These are phyloP conservation scores for Neurospora cerealis DNA, from an alignment of 495 filamentous ascomycete species.

Conservation along the genomic window DNA sequence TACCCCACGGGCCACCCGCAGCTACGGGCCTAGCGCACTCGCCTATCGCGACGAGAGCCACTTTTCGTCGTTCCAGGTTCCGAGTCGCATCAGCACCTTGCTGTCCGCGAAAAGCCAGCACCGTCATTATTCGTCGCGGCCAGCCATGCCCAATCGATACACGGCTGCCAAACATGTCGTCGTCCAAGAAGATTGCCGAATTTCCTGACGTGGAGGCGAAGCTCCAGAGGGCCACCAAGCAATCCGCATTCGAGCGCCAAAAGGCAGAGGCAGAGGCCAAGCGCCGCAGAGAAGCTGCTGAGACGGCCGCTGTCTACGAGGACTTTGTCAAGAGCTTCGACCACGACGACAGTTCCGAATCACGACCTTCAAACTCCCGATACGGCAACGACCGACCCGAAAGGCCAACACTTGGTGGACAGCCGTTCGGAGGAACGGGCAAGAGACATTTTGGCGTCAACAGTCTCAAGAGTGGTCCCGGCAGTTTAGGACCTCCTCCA, in stretches of 20 bases:
- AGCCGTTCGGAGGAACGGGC: constrained; percentile 25
- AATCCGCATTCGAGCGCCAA: constrained; percentile 85
- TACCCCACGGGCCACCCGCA: background rate
- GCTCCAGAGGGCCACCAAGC: constrained; percentile 71
- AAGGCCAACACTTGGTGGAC: constrained; percentile 18
- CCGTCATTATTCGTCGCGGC: background rate
- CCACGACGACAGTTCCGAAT: constrained; percentile 41
- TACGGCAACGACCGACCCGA: constrained; percentile 29
- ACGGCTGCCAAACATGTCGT: constrained; percentile 25
- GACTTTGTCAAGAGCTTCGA: constrained; percentile 89
- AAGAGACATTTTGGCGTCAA: constrained; percentile 39
- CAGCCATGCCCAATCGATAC: constrained; percentile 9
- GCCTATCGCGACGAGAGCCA: background rate
- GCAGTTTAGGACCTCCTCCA: constrained; percentile 59
- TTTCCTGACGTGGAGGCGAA: constrained; percentile 82
- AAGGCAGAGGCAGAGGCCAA: constrained; percentile 93
- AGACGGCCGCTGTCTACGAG: constrained; percentile 82
- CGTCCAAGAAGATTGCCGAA: constrained; percentile 35
- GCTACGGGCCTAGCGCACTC: background rate
- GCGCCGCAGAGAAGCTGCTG: constrained; percentile 72
- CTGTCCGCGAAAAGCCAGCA: background rate
- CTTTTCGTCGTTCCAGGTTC: background rate
- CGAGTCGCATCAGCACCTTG: background rate
- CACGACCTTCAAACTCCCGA: constrained; percentile 16
- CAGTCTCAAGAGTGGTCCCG: constrained; percentile 55